A percentile compares a stretch with the other conserved stretches of the same genome.
phyloP scores from a whole-genome alignment of 75 land plant genomes.

The Picea glauca region DNA sequence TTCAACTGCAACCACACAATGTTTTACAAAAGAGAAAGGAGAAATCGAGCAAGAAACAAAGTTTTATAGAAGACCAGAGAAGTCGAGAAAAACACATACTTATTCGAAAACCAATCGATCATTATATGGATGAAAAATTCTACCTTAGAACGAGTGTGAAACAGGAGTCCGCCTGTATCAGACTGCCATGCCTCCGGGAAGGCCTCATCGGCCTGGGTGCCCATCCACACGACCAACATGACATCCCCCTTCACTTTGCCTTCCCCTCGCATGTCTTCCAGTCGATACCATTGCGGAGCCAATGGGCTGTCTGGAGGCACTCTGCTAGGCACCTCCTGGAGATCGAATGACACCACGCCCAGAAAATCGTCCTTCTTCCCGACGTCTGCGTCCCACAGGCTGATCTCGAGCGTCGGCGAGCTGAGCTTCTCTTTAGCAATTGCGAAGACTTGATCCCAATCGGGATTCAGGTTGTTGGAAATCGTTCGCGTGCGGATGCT shows the following conservation, averaged over 20 bases:
- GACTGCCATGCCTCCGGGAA: conserved; percentile 93
- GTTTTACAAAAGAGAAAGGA: no score
- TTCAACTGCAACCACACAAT: no score
- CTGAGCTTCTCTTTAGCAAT: conserved; percentile 50
- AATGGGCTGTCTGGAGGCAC: conserved; percentile 79
- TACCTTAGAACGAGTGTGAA: conserved; percentile 50
- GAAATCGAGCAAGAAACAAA: no score
- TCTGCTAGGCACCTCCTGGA: conserved; percentile 67
- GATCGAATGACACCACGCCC: conserved; percentile 64
- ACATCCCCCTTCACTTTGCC: conserved; percentile 37
- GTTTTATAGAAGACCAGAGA: no score
- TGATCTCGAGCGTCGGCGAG: conserved; percentile 55
- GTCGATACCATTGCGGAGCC: conserved; percentile 83
- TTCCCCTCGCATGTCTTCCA: conserved; percentile 30
- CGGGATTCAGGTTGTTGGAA: conserved; percentile 8
- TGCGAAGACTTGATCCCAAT: conserved; percentile 70
- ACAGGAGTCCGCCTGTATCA: conserved; percentile 64
- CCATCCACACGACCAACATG: conserved; percentile 81
- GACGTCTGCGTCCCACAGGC: conserved; percentile 47
- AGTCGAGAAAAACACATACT: no score
- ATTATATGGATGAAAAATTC: neutral
- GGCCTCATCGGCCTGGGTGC: conserved; percentile 79
- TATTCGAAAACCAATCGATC: no score
- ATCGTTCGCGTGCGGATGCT: conserved; percentile 39
- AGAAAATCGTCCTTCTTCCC: conserved; percentile 29